Evolutionary conservation across 2,329 filamentous ascomycete genomes (phyloP), one percentile per base, ranked within the genome.

Genomic region (Aspergillus brunneoviolaceus): DNA sequence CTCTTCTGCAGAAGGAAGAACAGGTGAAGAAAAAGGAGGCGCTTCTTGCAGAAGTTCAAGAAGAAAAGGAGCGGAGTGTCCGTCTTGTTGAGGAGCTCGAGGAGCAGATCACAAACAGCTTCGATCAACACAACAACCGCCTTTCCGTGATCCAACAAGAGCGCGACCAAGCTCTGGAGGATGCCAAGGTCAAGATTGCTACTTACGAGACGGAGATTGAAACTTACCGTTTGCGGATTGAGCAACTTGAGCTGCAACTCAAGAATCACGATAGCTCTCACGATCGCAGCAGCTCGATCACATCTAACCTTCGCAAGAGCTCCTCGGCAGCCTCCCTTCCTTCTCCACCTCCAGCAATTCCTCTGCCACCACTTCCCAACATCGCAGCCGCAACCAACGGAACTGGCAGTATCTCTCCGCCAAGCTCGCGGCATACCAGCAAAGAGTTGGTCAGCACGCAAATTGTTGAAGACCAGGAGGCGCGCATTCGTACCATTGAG

Each of bases 61-160:
- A 81, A 16, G 85, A 86, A 78, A 96, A 96, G 81, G 89, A 92
- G 80, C 97, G 96, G 83, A 96, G 95, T 76, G 90, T 91, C 48
- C 87, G 92, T 23, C 82, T 99, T 12, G 91, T 99, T 9, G 92
- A 98, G 74, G 94, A 99, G 77, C 87, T 99, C 5, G 95, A 99
- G 77, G 94, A 98, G 69, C 95, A 99, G 76, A 87, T 99, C 57
- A 93, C 94, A 72, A 91, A 85, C 73, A 97, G 95, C 78, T 99
- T 92, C 76, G 95, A 99, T 71, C 91, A 96, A 74, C 92, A 94
- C 61, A 91, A 97, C 75, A 96, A 96, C 78, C 88, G 94, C 57
- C 80, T 98, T 56, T 97, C 93, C 55, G 88, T 90, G 51, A 82
- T 94, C 52, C 89, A 92, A 71, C 85, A 86, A 19, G 90, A 93